Percentiles rank a stretch among this genome's conserved stretches.
phyloP scores from a whole-genome alignment of 768 basidiomycete species.

The Mrakia gelida region DNA sequence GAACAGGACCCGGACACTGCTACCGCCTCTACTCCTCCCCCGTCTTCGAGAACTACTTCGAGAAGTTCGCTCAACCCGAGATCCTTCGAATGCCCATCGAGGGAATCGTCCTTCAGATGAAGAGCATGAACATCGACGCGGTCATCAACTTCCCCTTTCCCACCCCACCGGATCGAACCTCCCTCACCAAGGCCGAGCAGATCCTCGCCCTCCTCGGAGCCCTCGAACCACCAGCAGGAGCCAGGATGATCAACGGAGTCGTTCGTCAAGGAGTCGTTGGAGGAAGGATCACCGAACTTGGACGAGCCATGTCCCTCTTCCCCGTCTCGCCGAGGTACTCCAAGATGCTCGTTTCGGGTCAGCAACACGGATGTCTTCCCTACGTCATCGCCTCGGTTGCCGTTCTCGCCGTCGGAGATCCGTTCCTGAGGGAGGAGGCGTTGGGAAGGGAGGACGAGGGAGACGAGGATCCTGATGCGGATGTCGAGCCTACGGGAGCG shows the following conservation, averaged over 20 bases:
- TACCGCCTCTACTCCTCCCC: slow-evolving; percentile 95
- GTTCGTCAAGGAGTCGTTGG: slow-evolving; percentile 44
- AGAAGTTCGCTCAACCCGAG: slow-evolving; percentile 79
- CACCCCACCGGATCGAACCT: slow-evolving; percentile 77
- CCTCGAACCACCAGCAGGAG: slow-evolving; percentile 50
- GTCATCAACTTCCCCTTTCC: slow-evolving; percentile 98
- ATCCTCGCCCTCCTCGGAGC: slow-evolving; percentile 79
- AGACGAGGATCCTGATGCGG: slow-evolving; percentile 47
- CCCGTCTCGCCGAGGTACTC: slow-evolving; percentile 90
- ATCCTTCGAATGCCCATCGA: slow-evolving; percentile 95
- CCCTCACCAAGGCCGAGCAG: slow-evolving; percentile 74
- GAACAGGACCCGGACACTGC: slow-evolving; percentile 96
- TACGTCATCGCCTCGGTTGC: slow-evolving; percentile 90
- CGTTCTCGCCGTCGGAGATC: slow-evolving; percentile 87
- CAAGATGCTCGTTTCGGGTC: slow-evolving; percentile 84
- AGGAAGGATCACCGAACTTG: slow-evolving; percentile 77
- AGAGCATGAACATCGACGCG: slow-evolving; percentile 95
- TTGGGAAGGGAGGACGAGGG: slow-evolving; percentile 51
- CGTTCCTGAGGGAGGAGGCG: slow-evolving; percentile 78
- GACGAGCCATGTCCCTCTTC: slow-evolving; percentile 87
- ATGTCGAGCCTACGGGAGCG: slow-evolving; percentile 36
- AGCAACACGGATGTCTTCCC: slow-evolving; percentile 83
- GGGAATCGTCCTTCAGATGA: slow-evolving; percentile 96
- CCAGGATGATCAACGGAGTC: slow-evolving; percentile 40
- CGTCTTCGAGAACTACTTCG: slow-evolving; percentile 87